A percentile compares a stretch with the other conserved stretches of the same genome.
Evolutionary conservation across 306 rosid genomes (phyloP).

Genomic region (Cicer yamashitae): DNA sequence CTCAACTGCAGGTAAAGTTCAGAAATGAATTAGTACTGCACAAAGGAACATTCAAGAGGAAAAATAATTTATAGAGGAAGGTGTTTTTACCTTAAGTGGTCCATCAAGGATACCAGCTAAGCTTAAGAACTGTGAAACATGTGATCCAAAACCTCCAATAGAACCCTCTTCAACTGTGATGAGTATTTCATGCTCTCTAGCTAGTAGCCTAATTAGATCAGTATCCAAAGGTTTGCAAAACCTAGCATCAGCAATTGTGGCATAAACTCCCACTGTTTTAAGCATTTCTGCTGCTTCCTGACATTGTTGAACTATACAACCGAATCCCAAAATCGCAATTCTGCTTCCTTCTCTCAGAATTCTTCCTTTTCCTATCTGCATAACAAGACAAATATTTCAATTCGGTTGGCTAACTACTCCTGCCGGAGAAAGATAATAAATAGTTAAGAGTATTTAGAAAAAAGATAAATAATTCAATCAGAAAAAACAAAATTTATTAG

Average conservation of each 20-base stretch:
- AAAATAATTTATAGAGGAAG: constrained; percentile 2
- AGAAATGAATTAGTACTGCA: constrained; percentile 5
- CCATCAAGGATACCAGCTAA: constrained; percentile 83
- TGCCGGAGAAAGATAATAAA: too few species aligned
- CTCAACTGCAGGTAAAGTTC: constrained; percentile 66
- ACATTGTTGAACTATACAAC: constrained; percentile 79
- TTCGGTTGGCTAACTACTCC: not conserved
- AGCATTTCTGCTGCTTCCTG: constrained; percentile 68
- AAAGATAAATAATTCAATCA: too few species aligned
- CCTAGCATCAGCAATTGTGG: constrained; percentile 93
- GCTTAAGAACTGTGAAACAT: constrained; percentile 79
- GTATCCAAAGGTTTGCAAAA: constrained; percentile 94
- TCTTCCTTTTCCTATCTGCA: constrained; percentile 90
- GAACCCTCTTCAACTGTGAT: constrained; percentile 90
- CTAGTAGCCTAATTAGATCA: constrained; percentile 63
- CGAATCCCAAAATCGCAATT: constrained; percentile 84
- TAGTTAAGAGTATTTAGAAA: too few species aligned
- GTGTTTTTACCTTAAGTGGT: constrained; percentile 68
- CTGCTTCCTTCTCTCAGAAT: constrained; percentile 68
- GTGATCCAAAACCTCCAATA: constrained; percentile 96
- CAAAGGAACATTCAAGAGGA: constrained; percentile 1
- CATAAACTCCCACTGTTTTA: constrained; percentile 53
- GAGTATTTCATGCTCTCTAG: constrained; percentile 80
- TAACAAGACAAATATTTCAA: constrained; percentile 3
- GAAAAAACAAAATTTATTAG: not conserved